These are phyloP conservation scores for Populus deltoides DNA, from an alignment of 345 rosid species.

Conservation along the genomic window DNA sequence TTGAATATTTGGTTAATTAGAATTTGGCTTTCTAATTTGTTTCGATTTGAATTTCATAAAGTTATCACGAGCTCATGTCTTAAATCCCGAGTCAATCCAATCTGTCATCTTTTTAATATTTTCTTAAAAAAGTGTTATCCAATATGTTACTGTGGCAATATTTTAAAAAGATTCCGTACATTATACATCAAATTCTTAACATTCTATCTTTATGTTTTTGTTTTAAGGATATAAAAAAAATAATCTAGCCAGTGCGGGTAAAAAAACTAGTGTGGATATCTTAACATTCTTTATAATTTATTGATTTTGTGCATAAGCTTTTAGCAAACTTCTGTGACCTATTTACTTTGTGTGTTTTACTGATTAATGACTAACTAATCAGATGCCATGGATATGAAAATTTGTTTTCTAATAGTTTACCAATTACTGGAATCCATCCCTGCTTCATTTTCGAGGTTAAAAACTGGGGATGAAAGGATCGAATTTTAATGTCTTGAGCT, in stretches of 20 bases:
- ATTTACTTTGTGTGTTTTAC: background rate
- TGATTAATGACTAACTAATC: background rate
- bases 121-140: too few species aligned
- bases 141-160: too few species aligned
- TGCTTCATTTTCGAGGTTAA: too few species aligned
- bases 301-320: background rate
- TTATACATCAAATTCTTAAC: too few species aligned
- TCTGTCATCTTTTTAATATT: too few species aligned
- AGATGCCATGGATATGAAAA: background rate
- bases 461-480: background rate
- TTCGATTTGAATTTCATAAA: accelerated
- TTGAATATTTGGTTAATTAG: too few species aligned
- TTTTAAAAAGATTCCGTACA: too few species aligned
- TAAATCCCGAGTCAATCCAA: too few species aligned
- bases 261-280: background rate
- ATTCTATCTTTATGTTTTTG: too few species aligned
- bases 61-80: accelerated
- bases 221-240: too few species aligned
- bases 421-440: background rate
- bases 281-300: background rate
- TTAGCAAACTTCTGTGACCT: background rate
- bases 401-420: background rate
- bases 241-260: too few species aligned
- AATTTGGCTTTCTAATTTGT: too few species aligned
- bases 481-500: background rate